Percentiles rank a stretch among this genome's conserved stretches.
Conservation (phyloP, 495 filamentous ascomycete species). For the Lasiosphaeria ovina region DNA sequence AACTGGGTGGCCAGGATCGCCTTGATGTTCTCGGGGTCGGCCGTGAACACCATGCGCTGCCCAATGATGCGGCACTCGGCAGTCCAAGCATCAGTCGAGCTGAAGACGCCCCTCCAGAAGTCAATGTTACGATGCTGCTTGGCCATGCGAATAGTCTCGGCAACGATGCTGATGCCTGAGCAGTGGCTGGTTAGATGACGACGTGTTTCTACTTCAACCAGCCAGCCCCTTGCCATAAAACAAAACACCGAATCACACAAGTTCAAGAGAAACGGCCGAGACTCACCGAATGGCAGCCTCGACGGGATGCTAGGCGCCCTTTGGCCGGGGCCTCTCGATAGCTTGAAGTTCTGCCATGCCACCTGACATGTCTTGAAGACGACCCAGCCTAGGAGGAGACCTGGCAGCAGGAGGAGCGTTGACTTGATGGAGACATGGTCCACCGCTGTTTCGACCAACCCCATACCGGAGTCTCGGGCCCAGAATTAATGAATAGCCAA, state of each 20-base stretch:
- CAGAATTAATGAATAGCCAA: too few species aligned
- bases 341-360: constrained; percentile 32
- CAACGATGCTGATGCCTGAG: constrained; percentile 63
- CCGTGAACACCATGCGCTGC: constrained; percentile 61
- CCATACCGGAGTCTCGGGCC: constrained; percentile 28
- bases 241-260: neutral
- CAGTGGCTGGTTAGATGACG: constrained; percentile 8
- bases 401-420: constrained; percentile 24
- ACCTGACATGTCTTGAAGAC: constrained; percentile 27
- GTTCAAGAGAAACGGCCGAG: neutral
- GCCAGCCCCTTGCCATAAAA: neutral
- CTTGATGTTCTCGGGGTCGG: constrained; percentile 83
- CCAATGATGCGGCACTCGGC: constrained; percentile 57
- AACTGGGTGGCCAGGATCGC: constrained; percentile 80
- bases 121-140: constrained; percentile 54
- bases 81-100: constrained; percentile 44
- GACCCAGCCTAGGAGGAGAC: constrained; percentile 29
- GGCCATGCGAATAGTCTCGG: constrained; percentile 48
- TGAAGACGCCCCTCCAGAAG: constrained; percentile 57
- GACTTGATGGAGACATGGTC: constrained; percentile 37
- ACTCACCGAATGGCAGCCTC: constrained; percentile 33
- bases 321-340: constrained; percentile 41
- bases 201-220: constrained; percentile 26
- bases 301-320: constrained; percentile 22
- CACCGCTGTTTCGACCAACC: constrained; percentile 36